Conservation (phyloP, 2,329 filamentous ascomycete species). For the Aspergillus terreus region DNA sequence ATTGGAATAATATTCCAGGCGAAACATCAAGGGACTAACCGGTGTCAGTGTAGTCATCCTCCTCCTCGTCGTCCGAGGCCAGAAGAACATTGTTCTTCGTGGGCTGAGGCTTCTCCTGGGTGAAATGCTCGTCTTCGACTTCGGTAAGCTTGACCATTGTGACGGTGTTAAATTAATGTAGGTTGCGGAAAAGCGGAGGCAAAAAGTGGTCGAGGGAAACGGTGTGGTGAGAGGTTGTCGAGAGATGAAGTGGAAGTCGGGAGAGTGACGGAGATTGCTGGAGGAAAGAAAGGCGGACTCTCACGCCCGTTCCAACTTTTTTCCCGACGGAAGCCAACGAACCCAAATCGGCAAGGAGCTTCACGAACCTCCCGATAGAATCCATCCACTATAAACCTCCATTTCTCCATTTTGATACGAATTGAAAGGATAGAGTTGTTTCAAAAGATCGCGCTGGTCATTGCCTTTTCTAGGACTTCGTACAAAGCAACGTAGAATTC, state of each 20-base stretch:
- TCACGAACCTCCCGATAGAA: slow-evolving; percentile 14
- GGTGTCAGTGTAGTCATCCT: slow-evolving; percentile 88
- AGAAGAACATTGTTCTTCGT: slow-evolving; percentile 54
- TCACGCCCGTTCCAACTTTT: slow-evolving; percentile 34
- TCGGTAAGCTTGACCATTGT: slow-evolving; percentile 94
- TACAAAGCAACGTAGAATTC: slow-evolving; percentile 7
- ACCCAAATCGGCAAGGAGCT: slow-evolving; percentile 33
- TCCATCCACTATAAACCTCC: not conserved
- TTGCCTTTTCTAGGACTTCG: slow-evolving; percentile 5
- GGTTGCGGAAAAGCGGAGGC: not conserved
- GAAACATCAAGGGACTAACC: slow-evolving; percentile 54
- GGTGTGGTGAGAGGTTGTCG: not conserved
- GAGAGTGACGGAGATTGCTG: slow-evolving; percentile 19
- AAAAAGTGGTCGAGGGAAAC: slow-evolving; percentile 8
- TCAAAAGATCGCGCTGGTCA: not conserved
- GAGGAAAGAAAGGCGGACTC: slow-evolving; percentile 19
- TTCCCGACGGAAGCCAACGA: slow-evolving; percentile 25
- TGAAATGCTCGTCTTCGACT: slow-evolving; percentile 94
- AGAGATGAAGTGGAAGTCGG: slow-evolving; percentile 9
- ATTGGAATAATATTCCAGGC: not conserved
- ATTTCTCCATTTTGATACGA: not conserved
- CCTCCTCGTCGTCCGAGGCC: slow-evolving; percentile 59
- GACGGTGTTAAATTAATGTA: slow-evolving; percentile 16
- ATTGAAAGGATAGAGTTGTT: no score
- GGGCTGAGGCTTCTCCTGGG: slow-evolving; percentile 64